phyloP scores from a whole-genome alignment of 1,139 yeast species.

The Arxiozyma telluris region DNA sequence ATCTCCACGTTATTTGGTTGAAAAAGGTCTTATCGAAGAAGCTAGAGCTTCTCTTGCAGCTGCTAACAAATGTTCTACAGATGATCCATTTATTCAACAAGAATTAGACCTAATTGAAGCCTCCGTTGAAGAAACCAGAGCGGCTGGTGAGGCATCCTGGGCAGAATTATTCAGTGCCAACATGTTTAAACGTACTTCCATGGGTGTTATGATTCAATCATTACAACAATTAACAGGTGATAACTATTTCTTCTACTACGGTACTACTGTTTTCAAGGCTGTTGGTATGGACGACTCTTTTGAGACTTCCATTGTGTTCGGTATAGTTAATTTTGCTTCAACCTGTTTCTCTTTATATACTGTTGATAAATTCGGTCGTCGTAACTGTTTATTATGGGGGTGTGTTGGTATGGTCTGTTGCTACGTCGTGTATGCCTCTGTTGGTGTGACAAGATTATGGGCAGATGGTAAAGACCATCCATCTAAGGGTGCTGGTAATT shows the following conservation, averaged over 20 bases:
- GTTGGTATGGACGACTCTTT: constrained; percentile 69
- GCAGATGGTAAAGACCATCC: constrained; percentile 49
- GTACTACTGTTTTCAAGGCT: constrained; percentile 67
- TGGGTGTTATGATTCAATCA: constrained; percentile 59
- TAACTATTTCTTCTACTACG: constrained; percentile 75
- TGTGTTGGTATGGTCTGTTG: constrained; percentile 56
- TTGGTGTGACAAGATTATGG: constrained; percentile 60
- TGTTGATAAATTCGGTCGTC: constrained; percentile 65
- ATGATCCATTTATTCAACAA: constrained; percentile 47
- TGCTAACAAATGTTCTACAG: constrained; percentile 47
- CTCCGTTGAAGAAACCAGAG: constrained; percentile 53
- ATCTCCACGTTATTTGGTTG: constrained; percentile 65
- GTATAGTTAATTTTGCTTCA: constrained; percentile 69
- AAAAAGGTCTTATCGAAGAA: constrained; percentile 43
- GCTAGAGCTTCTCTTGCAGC: constrained; percentile 55
- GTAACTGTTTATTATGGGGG: constrained; percentile 57
- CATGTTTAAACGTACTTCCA: constrained; percentile 48
- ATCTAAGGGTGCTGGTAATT: constrained; percentile 54
- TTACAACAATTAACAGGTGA: constrained; percentile 75
- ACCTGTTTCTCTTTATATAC: constrained; percentile 60
- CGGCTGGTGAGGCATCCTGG: constrained; percentile 66
- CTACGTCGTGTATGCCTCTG: constrained; percentile 56
- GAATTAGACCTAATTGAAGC: constrained; percentile 56
- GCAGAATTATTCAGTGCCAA: constrained; percentile 53
- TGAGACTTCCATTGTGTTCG: constrained; percentile 66